phyloP scores from a whole-genome alignment of 164 flowering plant genomes.

The Cinnamomum micranthum region DNA sequence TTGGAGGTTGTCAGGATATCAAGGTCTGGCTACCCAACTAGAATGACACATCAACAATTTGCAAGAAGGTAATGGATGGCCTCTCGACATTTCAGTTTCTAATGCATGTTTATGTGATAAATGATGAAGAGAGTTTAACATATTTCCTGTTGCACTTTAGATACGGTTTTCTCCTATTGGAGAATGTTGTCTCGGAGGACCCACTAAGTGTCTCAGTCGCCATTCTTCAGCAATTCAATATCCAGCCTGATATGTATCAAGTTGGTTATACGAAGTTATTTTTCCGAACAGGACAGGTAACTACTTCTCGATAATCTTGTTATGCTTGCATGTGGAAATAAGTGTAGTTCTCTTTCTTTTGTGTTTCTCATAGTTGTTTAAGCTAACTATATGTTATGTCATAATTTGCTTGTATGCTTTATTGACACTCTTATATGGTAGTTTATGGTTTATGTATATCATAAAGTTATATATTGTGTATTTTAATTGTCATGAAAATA shows the following conservation, averaged over 20 bases:
- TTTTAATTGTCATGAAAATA: no score
- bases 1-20: constrained; percentile 83
- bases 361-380: no score
- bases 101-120: neutral
- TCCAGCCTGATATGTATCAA: constrained; percentile 84
- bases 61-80: constrained; percentile 51
- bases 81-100: neutral
- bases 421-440: no score
- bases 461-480: no score
- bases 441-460: no score
- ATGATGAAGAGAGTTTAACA: neutral
- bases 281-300: constrained; percentile 78
- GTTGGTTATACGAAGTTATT: constrained; percentile 86
- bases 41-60: constrained; percentile 84
- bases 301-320: neutral
- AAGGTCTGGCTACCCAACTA: constrained; percentile 81
- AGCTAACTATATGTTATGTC: no score
- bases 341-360: no score
- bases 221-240: constrained; percentile 64
- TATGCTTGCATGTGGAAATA: no score
- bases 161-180: constrained; percentile 65
- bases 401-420: no score
- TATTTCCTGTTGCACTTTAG: constrained; percentile 28
- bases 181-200: constrained; percentile 43
- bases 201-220: constrained; percentile 73